A percentile compares a stretch with the other conserved stretches of the same genome.
Evolutionary conservation across 1,284 basidiomycete genomes (phyloP).

Genomic region (Sporisorium reilianum): DNA sequence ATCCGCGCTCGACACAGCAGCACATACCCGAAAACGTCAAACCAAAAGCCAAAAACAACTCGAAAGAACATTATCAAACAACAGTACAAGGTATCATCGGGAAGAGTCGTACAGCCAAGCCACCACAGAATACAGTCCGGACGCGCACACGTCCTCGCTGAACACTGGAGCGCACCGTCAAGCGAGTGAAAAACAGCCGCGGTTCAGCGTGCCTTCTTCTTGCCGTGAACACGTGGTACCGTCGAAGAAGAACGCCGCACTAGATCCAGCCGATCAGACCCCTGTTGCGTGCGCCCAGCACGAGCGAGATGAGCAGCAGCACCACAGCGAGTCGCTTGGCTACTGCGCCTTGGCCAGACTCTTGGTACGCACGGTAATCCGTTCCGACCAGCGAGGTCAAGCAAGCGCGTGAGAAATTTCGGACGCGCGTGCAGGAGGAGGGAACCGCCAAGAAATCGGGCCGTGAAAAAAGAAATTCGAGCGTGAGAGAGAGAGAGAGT

Average conservation of each 20-base stretch:
- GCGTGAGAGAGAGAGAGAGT: not conserved
- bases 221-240: too few relatives aligned
- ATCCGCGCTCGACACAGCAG: too few relatives aligned
- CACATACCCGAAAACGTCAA: too few relatives aligned
- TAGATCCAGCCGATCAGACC: constrained; percentile 47
- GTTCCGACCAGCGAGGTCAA: not conserved
- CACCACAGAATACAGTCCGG: too few relatives aligned
- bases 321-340: constrained; percentile 24
- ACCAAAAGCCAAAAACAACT: too few relatives aligned
- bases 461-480: constrained; percentile 1
- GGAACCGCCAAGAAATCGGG: not conserved
- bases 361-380: constrained; percentile 44
- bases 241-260: not conserved
- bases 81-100: too few relatives aligned
- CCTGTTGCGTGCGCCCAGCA: constrained; percentile 49
- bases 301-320: constrained; percentile 38
- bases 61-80: too few relatives aligned
- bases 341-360: constrained; percentile 28
- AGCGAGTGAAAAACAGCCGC: too few relatives aligned
- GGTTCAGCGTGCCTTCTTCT: too few relatives aligned
- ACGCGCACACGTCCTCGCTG: too few relatives aligned
- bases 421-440: not conserved
- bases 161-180: too few relatives aligned
- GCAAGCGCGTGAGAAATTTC: constrained; percentile 20
- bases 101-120: too few relatives aligned